Evolutionary conservation across 148 eudicot species (phyloP).

Genomic region (Tetragonia tetragonoides): DNA sequence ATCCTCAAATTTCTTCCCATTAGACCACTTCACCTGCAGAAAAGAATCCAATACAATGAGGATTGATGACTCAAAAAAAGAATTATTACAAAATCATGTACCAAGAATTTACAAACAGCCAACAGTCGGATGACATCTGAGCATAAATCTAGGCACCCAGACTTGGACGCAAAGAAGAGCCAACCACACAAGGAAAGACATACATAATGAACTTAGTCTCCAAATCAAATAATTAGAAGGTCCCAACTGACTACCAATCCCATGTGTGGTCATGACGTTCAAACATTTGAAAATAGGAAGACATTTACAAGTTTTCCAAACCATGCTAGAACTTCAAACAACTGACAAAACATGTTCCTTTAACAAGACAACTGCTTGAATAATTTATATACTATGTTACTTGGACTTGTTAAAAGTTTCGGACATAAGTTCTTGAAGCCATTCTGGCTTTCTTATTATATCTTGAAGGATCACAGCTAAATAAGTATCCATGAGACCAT

Average conservation of each 20-base stretch:
- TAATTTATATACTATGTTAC: neutral
- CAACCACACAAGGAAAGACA: neutral
- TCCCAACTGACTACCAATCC: neutral
- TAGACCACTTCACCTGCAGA: slow-evolving; percentile 84
- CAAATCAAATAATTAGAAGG: too few species aligned
- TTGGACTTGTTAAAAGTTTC: neutral
- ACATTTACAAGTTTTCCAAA: too few species aligned
- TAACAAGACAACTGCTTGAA: neutral
- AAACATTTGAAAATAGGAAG: neutral
- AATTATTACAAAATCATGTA: neutral
- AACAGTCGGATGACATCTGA: neutral
- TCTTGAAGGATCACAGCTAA: neutral
- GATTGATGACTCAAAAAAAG: neutral
- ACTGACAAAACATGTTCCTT: too few species aligned
- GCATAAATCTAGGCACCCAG: neutral
- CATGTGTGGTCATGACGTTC: neutral
- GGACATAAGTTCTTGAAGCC: neutral
- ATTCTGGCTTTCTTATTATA: neutral
- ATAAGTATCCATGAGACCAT: neutral
- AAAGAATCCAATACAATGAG: neutral
- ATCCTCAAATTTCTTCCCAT: slow-evolving; percentile 82
- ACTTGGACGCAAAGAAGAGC: neutral
- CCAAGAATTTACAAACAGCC: neutral
- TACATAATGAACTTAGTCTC: neutral
- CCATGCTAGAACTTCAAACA: too few species aligned